These are phyloP conservation scores for Phytophthora nicotianae DNA, from an alignment of 352 stramenopile genomes.

Conservation along the genomic window DNA sequence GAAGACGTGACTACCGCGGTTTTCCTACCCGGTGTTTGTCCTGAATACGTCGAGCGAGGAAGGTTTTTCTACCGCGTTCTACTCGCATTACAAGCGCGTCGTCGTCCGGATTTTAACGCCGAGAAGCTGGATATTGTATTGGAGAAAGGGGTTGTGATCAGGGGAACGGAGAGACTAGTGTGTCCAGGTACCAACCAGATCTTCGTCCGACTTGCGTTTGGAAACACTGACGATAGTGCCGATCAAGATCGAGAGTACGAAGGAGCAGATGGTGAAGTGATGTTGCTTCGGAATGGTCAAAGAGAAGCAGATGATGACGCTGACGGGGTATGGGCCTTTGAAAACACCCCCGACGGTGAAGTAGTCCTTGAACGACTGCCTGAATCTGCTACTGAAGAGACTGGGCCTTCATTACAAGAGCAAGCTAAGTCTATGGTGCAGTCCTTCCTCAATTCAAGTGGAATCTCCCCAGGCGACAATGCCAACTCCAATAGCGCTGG, in stretches of 20 bases:
- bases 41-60: slow-evolving; percentile 60
- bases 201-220: slow-evolving; percentile 56
- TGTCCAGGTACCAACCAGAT: slow-evolving; percentile 66
- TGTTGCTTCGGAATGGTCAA: slow-evolving; percentile 31
- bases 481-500: slow-evolving; percentile 17
- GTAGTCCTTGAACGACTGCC: slow-evolving; percentile 68
- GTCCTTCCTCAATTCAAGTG: slow-evolving; percentile 58
- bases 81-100: slow-evolving; percentile 52
- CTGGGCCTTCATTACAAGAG: slow-evolving; percentile 49
- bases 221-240: slow-evolving; percentile 12
- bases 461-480: slow-evolving; percentile 42
- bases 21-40: slow-evolving; percentile 69
- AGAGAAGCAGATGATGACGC: slow-evolving; percentile 41
- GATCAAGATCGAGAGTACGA: slow-evolving; percentile 27
- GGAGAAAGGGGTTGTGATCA: slow-evolving; percentile 59
- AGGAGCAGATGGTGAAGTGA: slow-evolving; percentile 19
- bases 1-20: slow-evolving; percentile 16
- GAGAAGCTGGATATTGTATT: slow-evolving; percentile 59
- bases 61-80: slow-evolving; percentile 73
- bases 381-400: slow-evolving; percentile 43
- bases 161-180: slow-evolving; percentile 57
- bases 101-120: slow-evolving; percentile 51
- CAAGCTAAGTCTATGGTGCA: slow-evolving; percentile 76
- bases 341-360: slow-evolving; percentile 62
- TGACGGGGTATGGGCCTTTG: slow-evolving; percentile 65